Base-by-base conservation (phyloP, 345 rosid genomes). In the Anastatica hierochuntica region DNA sequence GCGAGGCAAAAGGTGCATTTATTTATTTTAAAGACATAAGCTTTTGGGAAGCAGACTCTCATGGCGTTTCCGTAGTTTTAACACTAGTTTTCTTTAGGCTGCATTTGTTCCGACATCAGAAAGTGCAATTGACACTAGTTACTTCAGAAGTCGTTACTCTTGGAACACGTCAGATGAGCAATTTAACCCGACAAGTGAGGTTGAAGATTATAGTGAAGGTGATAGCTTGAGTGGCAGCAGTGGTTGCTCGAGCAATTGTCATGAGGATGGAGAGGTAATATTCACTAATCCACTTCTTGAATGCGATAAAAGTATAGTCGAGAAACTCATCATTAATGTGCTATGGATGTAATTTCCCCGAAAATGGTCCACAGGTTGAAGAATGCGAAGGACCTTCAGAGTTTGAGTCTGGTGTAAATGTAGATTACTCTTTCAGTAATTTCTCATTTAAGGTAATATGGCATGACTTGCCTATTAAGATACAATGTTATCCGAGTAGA, bases 21-120 rank as follows among this genome's bases (percentile, higher is more conserved):
- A 10, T 24, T 30, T 58, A 12, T 52, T 20, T 24, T 52, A 19
- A 47, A 33, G 19, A 53, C 27, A 24, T 13, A 46, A 39, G 56
- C 17, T 54, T 40, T 47, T 57, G 52, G 31, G 65, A 60, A 60
- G 6, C 31, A 3, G 6, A 27, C 0, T 7, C 29, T 40, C 18
- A 18, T 6, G 45, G 41, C 31, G 19, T 16, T 9, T 60, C 4
- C 6, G n/a, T 5, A 55, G 31, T 20, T 16, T 70, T 66, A 56
- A 45, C 52, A 10, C 63, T 48, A 40, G 29, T 49, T 49, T 64
- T 53, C 36, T 46, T 41, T 70, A 94, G 97, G 96, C 99, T 62
- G 95, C 97, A 56, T 94, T 94, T 74, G 92, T 94, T 53, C 99
- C 99, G 12, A 53, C 77, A 53, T 85, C 99, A 42, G 96, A 94